Evolutionary conservation across 2,329 filamentous ascomycete genomes (phyloP), one percentile per base, ranked within the genome.

Genomic region (Phialophora expanda): DNA sequence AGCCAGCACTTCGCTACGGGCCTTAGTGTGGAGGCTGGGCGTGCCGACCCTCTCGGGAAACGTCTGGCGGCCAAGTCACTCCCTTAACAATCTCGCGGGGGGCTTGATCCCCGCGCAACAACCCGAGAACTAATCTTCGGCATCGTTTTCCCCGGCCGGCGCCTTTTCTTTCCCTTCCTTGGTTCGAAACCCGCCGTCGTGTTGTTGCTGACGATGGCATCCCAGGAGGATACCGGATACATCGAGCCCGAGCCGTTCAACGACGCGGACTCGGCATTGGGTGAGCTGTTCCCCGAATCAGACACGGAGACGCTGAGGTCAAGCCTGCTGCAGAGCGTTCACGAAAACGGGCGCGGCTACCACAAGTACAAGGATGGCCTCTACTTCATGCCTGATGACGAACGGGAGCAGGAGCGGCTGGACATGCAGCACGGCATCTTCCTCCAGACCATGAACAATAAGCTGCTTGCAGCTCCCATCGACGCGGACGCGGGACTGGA

Each of bases 341-440:
- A 59, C 20, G 68, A 70, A 26, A 70, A 70, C 53, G 68, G 68
- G 12, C 66, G 68, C 30, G 65, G 62, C 17, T 70, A 70, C 53
- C 68, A 70, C 56, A 44, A 65, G 7, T 70, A 63, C 62, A 66
- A 61, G 48, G 68, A 68, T 32, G 69, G 69, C 5, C 58, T 63
- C 56, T 70, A 69, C 55, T 69, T 58, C 61, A 62, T 62, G 17
- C 64, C 79, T 8, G 81, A 81, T 66, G 79, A 81, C 66, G 76
- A 80, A 64, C 74, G 76, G 70, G 78, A 80, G 67, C 78, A 81
- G 69, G 78, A 80, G 63, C 78, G 61, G 32, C 59, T 66, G 26
- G 62, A 66, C 34, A 57, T 66, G 34, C 41, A 62, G 11, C 67
- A 68, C 48, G 30, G 61, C 28, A 46, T 64, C 12, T 77, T 76